Evolutionary conservation across 2,329 filamentous ascomycete genomes (phyloP).

Genomic region (Penicillium verrucosum): DNA sequence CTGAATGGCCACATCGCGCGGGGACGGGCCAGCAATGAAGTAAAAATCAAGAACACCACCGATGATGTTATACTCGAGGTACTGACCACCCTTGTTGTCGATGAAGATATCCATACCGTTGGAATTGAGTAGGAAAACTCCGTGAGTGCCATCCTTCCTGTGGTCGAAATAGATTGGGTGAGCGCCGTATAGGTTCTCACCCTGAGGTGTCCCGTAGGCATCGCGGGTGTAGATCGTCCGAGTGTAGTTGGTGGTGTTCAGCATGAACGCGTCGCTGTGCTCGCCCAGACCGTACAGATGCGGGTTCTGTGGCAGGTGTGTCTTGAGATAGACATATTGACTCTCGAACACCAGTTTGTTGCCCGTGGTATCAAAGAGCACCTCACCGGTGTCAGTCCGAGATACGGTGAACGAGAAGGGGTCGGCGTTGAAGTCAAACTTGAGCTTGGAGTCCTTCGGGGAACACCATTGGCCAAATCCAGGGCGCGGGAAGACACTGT

Average conservation of each 20-base stretch:
- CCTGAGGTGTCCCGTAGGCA: conserved; percentile 55
- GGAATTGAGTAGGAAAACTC: conserved; percentile 63
- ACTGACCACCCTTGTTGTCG: conserved; percentile 56
- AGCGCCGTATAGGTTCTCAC: conserved; percentile 62
- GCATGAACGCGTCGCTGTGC: conserved; percentile 63
- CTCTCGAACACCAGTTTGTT: conserved; percentile 65
- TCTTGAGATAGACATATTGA: conserved; percentile 67
- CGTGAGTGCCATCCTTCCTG: conserved; percentile 54
- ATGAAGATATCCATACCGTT: conserved; percentile 69
- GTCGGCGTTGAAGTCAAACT: conserved; percentile 9
- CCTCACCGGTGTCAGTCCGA: conserved; percentile 14
- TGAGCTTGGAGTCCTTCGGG: conserved; percentile 6
- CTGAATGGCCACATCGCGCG: conserved; percentile 52
- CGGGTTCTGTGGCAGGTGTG: conserved; percentile 60
- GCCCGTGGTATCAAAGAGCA: conserved; percentile 62
- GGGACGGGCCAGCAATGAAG: conserved; percentile 54
- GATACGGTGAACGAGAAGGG: conserved; percentile 63
- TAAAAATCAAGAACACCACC: conserved; percentile 68
- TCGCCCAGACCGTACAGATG: conserved; percentile 71
- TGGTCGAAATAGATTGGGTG: conserved; percentile 68
- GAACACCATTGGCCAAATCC: conserved; percentile 11
- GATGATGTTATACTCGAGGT: conserved; percentile 69
- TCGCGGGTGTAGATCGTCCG: conserved; percentile 64
- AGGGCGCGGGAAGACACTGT: conserved; percentile 22
- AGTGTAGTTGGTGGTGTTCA: conserved; percentile 62